Base-by-base conservation (phyloP, 805 yeast species). In the Yamadazyma ubonensis region DNA sequence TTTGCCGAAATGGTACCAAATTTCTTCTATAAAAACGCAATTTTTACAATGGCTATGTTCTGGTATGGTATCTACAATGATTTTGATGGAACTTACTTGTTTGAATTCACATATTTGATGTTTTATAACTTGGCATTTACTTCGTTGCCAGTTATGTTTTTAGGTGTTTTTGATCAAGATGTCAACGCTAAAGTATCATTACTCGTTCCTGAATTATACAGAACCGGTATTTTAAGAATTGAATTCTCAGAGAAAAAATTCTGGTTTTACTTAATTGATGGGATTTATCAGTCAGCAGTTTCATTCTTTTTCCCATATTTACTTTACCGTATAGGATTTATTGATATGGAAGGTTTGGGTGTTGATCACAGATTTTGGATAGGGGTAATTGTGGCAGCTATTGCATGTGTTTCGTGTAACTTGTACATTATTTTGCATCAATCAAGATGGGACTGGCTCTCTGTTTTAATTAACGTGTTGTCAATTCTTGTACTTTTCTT, bases 41-140 rank as follows among this genome's bases (percentile, higher is more conserved):
- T 81, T 46, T 86, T 83, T 67, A 77, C 87, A 0, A 57, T 84
- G 50, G 79, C 93, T 0, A 67, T 82, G 47, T 85, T 84, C 58
- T 86, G 93, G 91, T 86, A 76, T 56, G 90, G 91, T 55, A 73
- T 84, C 42, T 83, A 70, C 65, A 75, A 71, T 55, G 68, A 84
- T 57, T 86, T 81, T 56, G 95, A 86, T 64, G 95, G 95, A 18
- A 69, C 90, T 1, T 86, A 86, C 52, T 65, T 86, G 46, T 82
- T 77, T 53, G 93, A 86, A 69, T 86, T 74, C 64, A 86, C 95
- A 16, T 83, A 76, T 53, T 65, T 85, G 68, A 84, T 79, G 83
- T 84, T 86, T 57, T 86, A 83, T 63, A 85, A 81, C 55, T 75
- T 86, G 74, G 91, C 90, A 2, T 86, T 82, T 55, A 86, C 95